Base-by-base conservation (phyloP, 177 flowering plant genomes). In the Vitis hybrid region DNA sequence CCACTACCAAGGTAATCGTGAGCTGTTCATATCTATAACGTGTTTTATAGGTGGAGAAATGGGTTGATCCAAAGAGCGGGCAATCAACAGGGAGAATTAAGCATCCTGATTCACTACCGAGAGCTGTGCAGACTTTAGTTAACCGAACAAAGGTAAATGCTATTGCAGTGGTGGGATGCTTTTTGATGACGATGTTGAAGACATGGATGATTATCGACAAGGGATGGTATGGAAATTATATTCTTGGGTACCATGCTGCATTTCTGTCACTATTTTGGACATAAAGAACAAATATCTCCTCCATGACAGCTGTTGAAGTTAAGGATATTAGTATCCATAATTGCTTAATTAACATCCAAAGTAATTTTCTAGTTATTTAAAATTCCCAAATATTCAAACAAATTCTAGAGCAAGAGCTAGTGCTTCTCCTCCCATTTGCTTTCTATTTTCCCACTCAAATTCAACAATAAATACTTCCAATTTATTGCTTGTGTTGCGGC, bases 131-230 rank as follows among this genome's bases (percentile, higher is more conserved):
- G 52, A 72, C 74, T 52, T 79, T 93, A 67, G 70, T 86, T 52
- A 74, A 69, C 27, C 70, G 58, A 16, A 72, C 91, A 21, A 70
- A 75, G 57, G 92, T 91, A 46, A 81, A 88, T 82, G 96, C 98
- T 8, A 30, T 93, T 77, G 98, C 98, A 50, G 98, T 92, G 64
- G 93, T 92, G 56, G 96, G 86, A 12, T 92, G 96, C n/a, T 93
- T 93, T 96, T 94, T 3, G 96, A 91, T 84, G 96, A 93, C 68
- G 93, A 85, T 72, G 52, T 72, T 48, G 87, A 87, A 51, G 94
- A 84, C 51, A 71, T 77, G 35, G 90, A 85, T 70, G 89, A 84
- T 57, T 93, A 93, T 80, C 82, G 98, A 50, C 87, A 85, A 74
- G 96, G 96, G 35, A 82, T 79, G 88, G 98, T 91, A 74, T 57